Evolutionary conservation across 768 basidiomycete species (phyloP).

Genomic region (Trametes cingulata): DNA sequence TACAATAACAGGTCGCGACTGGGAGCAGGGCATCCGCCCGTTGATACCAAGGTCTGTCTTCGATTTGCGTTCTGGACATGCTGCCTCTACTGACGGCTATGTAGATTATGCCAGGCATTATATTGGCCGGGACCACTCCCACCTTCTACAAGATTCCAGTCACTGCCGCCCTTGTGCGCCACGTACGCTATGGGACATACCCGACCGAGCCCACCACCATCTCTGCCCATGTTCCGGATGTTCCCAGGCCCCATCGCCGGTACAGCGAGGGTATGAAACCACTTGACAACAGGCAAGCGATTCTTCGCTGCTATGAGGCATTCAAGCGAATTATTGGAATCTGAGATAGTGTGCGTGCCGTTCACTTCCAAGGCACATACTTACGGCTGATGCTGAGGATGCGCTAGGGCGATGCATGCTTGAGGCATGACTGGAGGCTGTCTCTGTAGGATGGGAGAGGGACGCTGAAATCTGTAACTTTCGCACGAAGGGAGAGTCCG

Average conservation of each 20-base stretch:
- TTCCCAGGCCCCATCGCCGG: slow-evolving; percentile 15
- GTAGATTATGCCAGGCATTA: slow-evolving; percentile 26
- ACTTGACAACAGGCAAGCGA: slow-evolving; percentile 14
- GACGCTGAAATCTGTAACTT: too few relatives aligned
- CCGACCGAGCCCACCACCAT: slow-evolving; percentile 21
- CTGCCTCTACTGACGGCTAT: neutral
- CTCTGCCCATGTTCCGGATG: slow-evolving; percentile 10
- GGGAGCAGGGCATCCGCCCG: neutral
- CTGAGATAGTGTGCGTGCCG: too few relatives aligned
- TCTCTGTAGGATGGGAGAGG: too few relatives aligned
- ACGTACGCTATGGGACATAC: slow-evolving; percentile 18
- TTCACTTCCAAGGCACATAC: too few relatives aligned
- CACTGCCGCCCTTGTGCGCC: slow-evolving; percentile 17
- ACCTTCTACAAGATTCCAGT: slow-evolving; percentile 31
- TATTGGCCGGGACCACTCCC: slow-evolving; percentile 25
- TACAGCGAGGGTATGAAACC: slow-evolving; percentile 24
- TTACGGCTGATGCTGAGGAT: too few relatives aligned
- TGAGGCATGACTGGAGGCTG: too few relatives aligned
- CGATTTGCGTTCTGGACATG: neutral
- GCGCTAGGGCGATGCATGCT: too few relatives aligned
- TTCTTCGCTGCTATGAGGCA: slow-evolving; percentile 21
- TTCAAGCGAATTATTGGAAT: slow-evolving; percentile 10
- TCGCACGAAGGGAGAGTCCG: too few relatives aligned
- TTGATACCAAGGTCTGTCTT: neutral
- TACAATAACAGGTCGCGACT: slow-evolving; percentile 6